phyloP scores from a whole-genome alignment of 371 early-diverging fungal genomes.

The Mucor mucedo region DNA sequence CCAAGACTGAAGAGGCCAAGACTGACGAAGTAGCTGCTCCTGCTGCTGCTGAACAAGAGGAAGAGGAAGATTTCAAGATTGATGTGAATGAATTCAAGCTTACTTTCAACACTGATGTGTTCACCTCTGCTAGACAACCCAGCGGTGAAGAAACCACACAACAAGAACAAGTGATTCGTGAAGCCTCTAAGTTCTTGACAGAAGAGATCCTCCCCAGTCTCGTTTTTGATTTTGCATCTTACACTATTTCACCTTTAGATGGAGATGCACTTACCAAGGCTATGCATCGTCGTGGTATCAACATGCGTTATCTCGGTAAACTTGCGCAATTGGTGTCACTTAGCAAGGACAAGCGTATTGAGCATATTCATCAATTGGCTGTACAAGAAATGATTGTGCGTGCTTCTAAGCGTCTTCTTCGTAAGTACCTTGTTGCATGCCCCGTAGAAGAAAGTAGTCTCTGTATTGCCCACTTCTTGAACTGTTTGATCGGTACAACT shows the following conservation, averaged over 20 bases:
- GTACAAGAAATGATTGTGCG: slow-evolving; percentile 89
- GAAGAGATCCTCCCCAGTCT: slow-evolving; percentile 73
- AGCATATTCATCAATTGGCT: slow-evolving; percentile 58
- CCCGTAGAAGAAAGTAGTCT: slow-evolving; percentile 62
- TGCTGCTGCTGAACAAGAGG: slow-evolving; percentile 40
- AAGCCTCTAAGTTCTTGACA: slow-evolving; percentile 78
- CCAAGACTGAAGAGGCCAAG: not conserved
- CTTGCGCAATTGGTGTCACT: slow-evolving; percentile 66
- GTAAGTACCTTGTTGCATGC: slow-evolving; percentile 63
- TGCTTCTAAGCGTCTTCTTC: slow-evolving; percentile 82
- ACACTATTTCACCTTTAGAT: slow-evolving; percentile 80
- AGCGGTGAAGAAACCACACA: slow-evolving; percentile 35
- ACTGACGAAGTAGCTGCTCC: slow-evolving; percentile 30
- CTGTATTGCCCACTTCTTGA: slow-evolving; percentile 82
- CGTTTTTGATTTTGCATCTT: slow-evolving; percentile 77
- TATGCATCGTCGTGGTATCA: slow-evolving; percentile 94
- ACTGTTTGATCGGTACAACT: slow-evolving; percentile 75
- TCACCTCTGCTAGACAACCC: slow-evolving; percentile 58
- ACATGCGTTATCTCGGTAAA: slow-evolving; percentile 94
- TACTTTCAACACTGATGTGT: slow-evolving; percentile 83
- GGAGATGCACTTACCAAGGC: slow-evolving; percentile 80
- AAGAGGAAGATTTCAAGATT: slow-evolving; percentile 58
- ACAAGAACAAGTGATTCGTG: slow-evolving; percentile 68
- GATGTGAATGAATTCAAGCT: slow-evolving; percentile 73
- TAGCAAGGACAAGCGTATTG: slow-evolving; percentile 61